These are phyloP conservation scores for Apiospora hydei DNA, from an alignment of 2,329 filamentous ascomycete genomes.

Conservation along the genomic window DNA sequence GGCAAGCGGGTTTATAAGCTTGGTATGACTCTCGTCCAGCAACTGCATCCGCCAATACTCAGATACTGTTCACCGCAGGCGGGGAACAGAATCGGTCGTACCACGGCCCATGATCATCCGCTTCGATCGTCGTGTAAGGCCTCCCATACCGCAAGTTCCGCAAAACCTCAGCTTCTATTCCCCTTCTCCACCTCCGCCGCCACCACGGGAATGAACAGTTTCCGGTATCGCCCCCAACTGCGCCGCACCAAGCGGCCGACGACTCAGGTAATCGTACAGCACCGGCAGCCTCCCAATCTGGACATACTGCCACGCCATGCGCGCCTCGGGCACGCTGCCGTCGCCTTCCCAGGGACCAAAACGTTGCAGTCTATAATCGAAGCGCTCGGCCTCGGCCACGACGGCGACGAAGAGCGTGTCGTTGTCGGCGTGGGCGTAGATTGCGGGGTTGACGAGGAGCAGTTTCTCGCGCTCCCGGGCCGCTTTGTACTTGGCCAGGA, in stretches of 20 bases:
- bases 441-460: too few species aligned
- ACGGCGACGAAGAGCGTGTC: background rate
- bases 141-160: too few species aligned
- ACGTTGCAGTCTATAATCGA: background rate
- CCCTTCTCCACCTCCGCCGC: too few species aligned
- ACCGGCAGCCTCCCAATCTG: background rate
- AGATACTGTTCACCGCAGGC: background rate
- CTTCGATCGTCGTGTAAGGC: background rate
- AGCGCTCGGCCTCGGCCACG: constrained; percentile 14
- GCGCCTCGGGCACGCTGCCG: background rate
- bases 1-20: too few species aligned
- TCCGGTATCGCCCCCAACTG: background rate
- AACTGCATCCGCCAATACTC: too few species aligned
- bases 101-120: constrained; percentile 7
- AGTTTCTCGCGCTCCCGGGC: background rate
- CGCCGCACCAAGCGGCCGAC: background rate
- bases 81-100: background rate
- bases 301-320: background rate
- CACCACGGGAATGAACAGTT: background rate
- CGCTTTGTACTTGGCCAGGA: background rate
- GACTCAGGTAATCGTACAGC: background rate
- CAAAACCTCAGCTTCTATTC: background rate
- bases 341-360: background rate
- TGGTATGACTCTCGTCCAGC: too few species aligned
- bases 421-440: background rate